Base-by-base conservation (phyloP, 352 stramenopile species). In the Aphanomyces astaci region DNA sequence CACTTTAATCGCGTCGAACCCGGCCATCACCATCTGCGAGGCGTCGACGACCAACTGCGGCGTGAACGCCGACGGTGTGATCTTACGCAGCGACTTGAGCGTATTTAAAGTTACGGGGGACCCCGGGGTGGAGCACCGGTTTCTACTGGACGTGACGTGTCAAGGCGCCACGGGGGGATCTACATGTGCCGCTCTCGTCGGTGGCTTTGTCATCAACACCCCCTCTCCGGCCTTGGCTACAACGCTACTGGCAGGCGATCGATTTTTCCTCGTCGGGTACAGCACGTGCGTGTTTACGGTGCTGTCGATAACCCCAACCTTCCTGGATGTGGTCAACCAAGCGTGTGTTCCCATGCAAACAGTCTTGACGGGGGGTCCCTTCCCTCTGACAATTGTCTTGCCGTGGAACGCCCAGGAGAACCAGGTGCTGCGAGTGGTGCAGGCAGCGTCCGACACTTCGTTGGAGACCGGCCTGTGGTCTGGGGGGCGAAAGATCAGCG, bases 41-140 rank as follows among this genome's bases (percentile, higher is more conserved):
- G 68, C 13, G 45, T 76, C 0, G 74, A 84, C 40, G 71, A 85
- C 17, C 3, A 22, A 36, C 39, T 65, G 65, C 45, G 65, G 54
- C 28, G 66, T 72, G 2, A 27, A 53, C 64, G 31, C 64, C 66
- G 78, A 90, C 60, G 93, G 93, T 0, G 66, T 84, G 49, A 85
- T 98, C 46, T 75, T 97, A 27, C 87, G 93, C 46, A 90, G 90
- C 5, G 76, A 95, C 53, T 96, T 98, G 31, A 96, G 85, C 7
- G 78, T 71, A 2, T 95, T 98, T 64, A 78, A 93, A 76, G 87
- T 97, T 7, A 73, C 71, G 10, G 80, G 79, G 9, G 90, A 97
- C 27, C 79, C 78, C 0, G 86, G 84, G 0, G 77, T 89, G 39
- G 66, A 75, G 0, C 28, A 63, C 15, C 78, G 80, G 19, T 90